Percentiles rank a stretch among this genome's conserved stretches.
Conservation (phyloP, 495 filamentous ascomycete genomes). For the Penicillium lagena region DNA sequence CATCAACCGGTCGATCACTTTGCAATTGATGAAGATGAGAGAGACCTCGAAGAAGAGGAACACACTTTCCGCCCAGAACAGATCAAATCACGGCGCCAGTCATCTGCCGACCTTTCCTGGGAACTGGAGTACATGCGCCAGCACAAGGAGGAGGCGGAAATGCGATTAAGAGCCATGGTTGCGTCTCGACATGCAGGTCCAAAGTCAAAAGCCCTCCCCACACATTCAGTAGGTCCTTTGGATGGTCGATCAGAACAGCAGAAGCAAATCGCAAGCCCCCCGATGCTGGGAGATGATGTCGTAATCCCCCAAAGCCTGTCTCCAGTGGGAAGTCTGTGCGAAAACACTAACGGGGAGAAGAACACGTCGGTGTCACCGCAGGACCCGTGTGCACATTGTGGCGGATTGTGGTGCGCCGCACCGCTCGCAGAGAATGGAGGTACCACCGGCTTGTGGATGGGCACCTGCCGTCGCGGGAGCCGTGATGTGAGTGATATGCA, state of each 20-base stretch:
- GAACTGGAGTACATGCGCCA: slow-evolving; percentile 44
- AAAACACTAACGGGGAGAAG: slow-evolving; percentile 40
- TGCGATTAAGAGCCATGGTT: slow-evolving; percentile 25
- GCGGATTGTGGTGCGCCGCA: slow-evolving; percentile 37
- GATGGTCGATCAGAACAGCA: slow-evolving; percentile 38
- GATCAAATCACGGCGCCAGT: slow-evolving; percentile 32
- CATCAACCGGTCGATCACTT: slow-evolving; percentile 60
- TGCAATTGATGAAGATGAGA: slow-evolving; percentile 46
- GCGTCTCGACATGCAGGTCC: slow-evolving; percentile 12
- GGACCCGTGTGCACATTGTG: slow-evolving; percentile 14
- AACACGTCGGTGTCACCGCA: neutral
- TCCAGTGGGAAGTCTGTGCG: slow-evolving; percentile 73
- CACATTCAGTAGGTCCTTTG: neutral
- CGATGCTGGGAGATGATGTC: slow-evolving; percentile 77
- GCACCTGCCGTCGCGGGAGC: slow-evolving; percentile 33
- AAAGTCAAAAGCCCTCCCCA: neutral
- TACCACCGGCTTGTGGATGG: slow-evolving; percentile 61
- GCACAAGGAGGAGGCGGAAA: slow-evolving; percentile 41
- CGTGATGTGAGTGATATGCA: slow-evolving; percentile 2
- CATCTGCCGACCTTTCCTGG: slow-evolving; percentile 44
- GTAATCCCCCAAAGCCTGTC: slow-evolving; percentile 70
- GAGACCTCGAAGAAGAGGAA: slow-evolving; percentile 32
- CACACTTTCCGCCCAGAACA: slow-evolving; percentile 30
- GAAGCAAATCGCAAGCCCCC: slow-evolving; percentile 56
- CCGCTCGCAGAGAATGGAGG: slow-evolving; percentile 16